Conservation (phyloP, 192 early-diverging fungal species). For the Coemansia sp. region DNA sequence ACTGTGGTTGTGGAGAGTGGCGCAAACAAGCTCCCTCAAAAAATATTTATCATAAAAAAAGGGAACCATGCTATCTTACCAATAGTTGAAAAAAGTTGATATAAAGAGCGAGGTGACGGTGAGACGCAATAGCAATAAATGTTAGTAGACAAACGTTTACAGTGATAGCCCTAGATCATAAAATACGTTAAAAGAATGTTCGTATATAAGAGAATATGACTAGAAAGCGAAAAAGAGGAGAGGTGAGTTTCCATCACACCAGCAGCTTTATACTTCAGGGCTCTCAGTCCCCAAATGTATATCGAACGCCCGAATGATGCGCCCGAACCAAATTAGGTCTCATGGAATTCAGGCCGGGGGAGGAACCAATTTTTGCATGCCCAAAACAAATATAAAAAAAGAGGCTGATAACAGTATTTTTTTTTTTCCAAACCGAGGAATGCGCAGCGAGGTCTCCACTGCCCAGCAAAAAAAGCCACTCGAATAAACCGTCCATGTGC, state of each 20-base stretch:
- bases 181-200: background rate
- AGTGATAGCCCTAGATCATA: background rate
- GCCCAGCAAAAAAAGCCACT: background rate
- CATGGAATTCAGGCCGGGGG: background rate
- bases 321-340: background rate
- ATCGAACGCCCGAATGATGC: background rate
- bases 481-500: background rate
- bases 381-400: slow-evolving; percentile 11
- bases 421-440: background rate
- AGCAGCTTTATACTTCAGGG: background rate
- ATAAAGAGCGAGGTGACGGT: background rate
- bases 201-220: background rate
- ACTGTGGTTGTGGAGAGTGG: background rate
- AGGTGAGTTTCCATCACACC: background rate
- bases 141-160: background rate
- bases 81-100: background rate
- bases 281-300: background rate
- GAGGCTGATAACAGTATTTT: background rate
- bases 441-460: background rate
- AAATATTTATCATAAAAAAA: background rate
- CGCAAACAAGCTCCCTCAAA: background rate
- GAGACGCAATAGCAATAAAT: background rate
- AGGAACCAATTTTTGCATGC: background rate
- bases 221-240: background rate
- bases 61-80: background rate